phyloP scores from a whole-genome alignment of 352 stramenopile genomes.

The Globisporangium paroecandrum region DNA sequence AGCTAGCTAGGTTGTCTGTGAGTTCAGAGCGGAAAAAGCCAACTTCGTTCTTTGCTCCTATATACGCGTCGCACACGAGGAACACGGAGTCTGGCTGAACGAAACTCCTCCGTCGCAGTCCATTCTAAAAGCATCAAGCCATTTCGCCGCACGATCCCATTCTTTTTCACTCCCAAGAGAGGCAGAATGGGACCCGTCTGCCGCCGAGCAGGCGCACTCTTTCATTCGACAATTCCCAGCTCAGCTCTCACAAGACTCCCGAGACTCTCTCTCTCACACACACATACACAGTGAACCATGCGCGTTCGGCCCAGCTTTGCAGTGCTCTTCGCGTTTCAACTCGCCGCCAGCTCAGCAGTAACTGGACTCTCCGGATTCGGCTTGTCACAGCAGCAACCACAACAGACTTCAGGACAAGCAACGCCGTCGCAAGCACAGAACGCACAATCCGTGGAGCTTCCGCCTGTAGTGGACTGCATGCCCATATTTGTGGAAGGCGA shows the following conservation, averaged over 20 bases:
- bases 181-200: neutral
- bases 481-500: constrained; percentile 36
- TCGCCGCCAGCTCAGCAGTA: neutral
- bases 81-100: neutral
- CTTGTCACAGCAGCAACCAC: neutral
- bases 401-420: neutral
- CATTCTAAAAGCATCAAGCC: neutral
- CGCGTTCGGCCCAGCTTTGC: neutral
- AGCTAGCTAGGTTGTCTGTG: neutral
- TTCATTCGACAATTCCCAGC: neutral
- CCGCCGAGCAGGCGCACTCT: neutral
- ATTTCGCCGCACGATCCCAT: neutral
- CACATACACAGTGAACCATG: neutral
- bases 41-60: too few species aligned
- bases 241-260: neutral
- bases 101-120: neutral
- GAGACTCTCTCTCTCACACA: neutral
- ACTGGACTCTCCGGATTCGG: neutral
- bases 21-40: neutral
- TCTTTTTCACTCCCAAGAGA: neutral
- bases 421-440: neutral
- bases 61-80: too few species aligned
- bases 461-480: constrained; percentile 16
- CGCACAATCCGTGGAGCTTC: neutral
- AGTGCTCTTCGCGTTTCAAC: constrained; percentile 2